Percentiles rank a stretch among this genome's conserved stretches.
These are phyloP conservation scores for Penicillium fimorum DNA, from an alignment of 495 filamentous ascomycete species.

Conservation along the genomic window DNA sequence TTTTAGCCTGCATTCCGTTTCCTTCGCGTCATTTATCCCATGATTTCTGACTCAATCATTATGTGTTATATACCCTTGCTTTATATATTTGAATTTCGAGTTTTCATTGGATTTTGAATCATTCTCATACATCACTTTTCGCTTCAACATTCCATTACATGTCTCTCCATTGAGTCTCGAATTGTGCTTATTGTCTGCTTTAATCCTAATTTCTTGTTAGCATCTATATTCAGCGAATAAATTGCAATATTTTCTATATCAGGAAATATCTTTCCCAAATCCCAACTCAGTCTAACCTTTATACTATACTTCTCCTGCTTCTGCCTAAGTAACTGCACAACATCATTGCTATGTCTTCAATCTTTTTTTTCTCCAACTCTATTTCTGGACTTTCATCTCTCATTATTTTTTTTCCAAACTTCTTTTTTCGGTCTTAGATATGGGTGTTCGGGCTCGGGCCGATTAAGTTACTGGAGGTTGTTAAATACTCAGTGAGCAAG, in stretches of 20 bases:
- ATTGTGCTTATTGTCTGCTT: background rate
- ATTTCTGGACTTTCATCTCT: too few relatives aligned
- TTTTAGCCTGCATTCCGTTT: background rate
- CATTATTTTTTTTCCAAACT: too few relatives aligned
- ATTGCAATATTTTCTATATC: background rate
- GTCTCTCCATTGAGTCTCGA: background rate
- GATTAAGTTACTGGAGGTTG: too few relatives aligned
- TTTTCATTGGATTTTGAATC: background rate
- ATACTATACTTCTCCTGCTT: background rate
- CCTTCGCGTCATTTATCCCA: background rate
- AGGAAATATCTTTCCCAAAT: background rate
- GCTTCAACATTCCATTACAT: background rate
- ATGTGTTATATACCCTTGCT: constrained; percentile 9
- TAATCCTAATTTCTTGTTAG: background rate
- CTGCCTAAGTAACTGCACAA: too few relatives aligned
- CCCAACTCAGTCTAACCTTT: background rate
- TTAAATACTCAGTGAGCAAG: too few relatives aligned
- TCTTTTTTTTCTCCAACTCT: too few relatives aligned
- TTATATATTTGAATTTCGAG: background rate
- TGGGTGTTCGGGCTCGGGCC: too few relatives aligned
- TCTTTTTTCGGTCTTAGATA: too few relatives aligned
- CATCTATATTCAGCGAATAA: background rate
- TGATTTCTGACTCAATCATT: background rate
- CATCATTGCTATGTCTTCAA: too few relatives aligned
- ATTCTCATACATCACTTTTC: background rate